phyloP scores from a whole-genome alignment of 768 basidiomycete genomes.

The Mycena vitilis region DNA sequence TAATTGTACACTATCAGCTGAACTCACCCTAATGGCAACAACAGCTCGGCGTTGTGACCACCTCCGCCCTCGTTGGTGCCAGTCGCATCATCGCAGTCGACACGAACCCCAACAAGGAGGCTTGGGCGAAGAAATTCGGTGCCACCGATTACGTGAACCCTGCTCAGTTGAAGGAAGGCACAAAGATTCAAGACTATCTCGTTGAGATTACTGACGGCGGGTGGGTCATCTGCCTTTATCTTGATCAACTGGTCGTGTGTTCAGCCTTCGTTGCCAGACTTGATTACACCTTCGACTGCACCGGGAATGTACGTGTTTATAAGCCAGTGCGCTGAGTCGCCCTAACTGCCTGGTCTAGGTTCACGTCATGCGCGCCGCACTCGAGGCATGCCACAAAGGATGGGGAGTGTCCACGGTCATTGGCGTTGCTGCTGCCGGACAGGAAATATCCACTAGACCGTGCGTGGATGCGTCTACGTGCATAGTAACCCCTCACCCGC shows the following conservation, averaged over 20 bases:
- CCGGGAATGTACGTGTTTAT: conserved; percentile 74
- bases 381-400: conserved; percentile 99
- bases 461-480: conserved; percentile 50
- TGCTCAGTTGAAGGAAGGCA: conserved; percentile 74
- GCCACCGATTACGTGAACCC: conserved; percentile 97
- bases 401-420: conserved; percentile 98
- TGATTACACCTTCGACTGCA: conserved; percentile 97
- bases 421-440: conserved; percentile 96
- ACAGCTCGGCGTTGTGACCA: conserved; percentile 85
- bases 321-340: conserved; percentile 42
- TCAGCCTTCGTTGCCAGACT: conserved; percentile 47
- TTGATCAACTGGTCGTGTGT: background rate
- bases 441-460: conserved; percentile 93
- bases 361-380: conserved; percentile 92
- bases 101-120: conserved; percentile 85
- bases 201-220: conserved; percentile 96
- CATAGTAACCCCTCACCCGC: background rate
- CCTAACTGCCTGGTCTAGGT: conserved; percentile 58
- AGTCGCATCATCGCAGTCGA: conserved; percentile 94
- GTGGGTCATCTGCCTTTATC: background rate
- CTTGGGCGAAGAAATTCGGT: conserved; percentile 93
- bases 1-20: background rate
- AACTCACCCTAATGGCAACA: background rate
- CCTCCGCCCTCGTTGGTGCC: conserved; percentile 81
- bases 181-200: conserved; percentile 89